phyloP scores from a whole-genome alignment of 2,329 filamentous ascomycete species.

The Sarocladiaceae sp. region DNA sequence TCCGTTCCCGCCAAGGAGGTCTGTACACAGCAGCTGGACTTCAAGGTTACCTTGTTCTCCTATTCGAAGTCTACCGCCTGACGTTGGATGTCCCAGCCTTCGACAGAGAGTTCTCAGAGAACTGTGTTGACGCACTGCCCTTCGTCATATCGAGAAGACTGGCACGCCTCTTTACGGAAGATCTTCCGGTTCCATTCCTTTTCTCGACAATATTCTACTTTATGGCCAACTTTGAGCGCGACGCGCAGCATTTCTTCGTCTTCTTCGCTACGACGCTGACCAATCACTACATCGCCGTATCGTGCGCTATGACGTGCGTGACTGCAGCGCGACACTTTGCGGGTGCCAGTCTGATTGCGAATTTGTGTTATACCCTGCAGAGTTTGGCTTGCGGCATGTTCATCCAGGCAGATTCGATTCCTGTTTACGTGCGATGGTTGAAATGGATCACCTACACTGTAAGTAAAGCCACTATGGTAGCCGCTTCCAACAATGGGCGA shows the following conservation, averaged over 20 bases:
- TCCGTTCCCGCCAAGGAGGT: conserved; percentile 68
- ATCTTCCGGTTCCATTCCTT: conserved; percentile 66
- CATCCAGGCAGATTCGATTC: conserved; percentile 67
- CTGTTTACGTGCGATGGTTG: conserved; percentile 73
- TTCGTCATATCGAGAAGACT: conserved; percentile 68
- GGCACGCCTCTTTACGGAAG: conserved; percentile 65
- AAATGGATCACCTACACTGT: conserved; percentile 63
- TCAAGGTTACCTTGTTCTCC: conserved; percentile 71
- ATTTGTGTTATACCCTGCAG: conserved; percentile 69
- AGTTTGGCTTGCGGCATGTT: conserved; percentile 75
- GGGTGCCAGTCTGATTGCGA: conserved; percentile 66
- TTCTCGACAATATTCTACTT: conserved; percentile 73
- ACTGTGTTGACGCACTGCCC: conserved; percentile 64
- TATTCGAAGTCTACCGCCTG: conserved; percentile 73
- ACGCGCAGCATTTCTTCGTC: conserved; percentile 62
- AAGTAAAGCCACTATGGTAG: too few species aligned
- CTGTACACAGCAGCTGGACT: conserved; percentile 68
- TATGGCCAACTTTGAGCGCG: conserved; percentile 68
- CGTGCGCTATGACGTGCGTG: conserved; percentile 65
- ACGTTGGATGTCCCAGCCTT: conserved; percentile 72
- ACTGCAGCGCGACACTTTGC: conserved; percentile 63
- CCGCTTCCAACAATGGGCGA: too few species aligned
- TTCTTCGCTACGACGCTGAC: conserved; percentile 67
- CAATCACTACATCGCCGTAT: conserved; percentile 70
- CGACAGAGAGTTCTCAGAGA: conserved; percentile 70